These are phyloP conservation scores for Crithidia sp. DNA, from an alignment of 208 protist genomes.

Conservation along the genomic window DNA sequence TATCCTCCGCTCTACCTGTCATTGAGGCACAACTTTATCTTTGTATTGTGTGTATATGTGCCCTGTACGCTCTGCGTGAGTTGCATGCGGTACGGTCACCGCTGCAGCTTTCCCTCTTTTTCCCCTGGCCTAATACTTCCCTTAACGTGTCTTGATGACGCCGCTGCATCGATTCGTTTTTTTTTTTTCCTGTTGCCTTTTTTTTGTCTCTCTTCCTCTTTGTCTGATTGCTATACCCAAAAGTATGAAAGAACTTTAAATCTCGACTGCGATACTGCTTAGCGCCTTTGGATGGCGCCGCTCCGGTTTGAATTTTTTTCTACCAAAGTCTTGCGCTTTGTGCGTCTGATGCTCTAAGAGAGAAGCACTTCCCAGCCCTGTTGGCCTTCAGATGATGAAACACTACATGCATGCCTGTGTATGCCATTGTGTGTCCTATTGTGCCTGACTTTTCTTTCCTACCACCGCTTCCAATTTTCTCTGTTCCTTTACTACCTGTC, in stretches of 20 bases:
- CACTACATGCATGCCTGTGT: too few species aligned
- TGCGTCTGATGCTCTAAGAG: background rate
- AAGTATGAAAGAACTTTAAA: background rate
- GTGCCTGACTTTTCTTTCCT: too few species aligned
- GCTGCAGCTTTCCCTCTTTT: background rate
- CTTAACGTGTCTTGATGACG: background rate
- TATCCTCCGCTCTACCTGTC: background rate
- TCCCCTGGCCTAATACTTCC: background rate
- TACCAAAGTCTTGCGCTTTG: background rate
- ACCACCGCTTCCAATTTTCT: too few species aligned
- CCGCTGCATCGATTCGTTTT: background rate
- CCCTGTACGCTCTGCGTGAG: too few species aligned
- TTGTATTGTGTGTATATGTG: too few species aligned
- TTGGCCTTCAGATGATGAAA: too few species aligned
- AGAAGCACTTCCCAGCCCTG: too few species aligned
- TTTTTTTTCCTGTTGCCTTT: conserved; percentile 1
- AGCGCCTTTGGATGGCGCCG: background rate
- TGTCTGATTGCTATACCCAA: background rate
- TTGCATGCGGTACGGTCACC: too few species aligned
- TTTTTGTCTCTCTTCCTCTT: conserved; percentile 14
- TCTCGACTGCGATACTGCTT: background rate
- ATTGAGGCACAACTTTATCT: too few species aligned
- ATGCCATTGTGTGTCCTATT: too few species aligned
- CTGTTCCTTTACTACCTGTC: too few species aligned
- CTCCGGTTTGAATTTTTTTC: background rate